Evolutionary conservation across 441 rosid genomes (phyloP), one percentile per base, ranked within the genome.

Genomic region (Gossypium davidsonii): DNA sequence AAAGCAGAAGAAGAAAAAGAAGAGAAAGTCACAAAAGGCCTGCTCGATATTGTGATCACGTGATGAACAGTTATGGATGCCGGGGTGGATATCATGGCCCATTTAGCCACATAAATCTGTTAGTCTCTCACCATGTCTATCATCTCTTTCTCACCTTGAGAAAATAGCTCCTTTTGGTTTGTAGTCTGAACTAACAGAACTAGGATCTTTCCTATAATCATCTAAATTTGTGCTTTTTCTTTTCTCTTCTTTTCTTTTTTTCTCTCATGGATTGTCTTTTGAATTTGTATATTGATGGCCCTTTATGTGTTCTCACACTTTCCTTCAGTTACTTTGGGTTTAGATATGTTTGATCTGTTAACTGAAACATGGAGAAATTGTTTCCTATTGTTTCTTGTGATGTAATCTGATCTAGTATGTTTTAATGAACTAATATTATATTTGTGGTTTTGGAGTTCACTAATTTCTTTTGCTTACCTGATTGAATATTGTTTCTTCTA

Each of bases 21-120:
- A 90, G 89, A 88, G 91, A 79, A 86, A 80, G 85, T 72, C 89
- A 44, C 94, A 84, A 14, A 86, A 81, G 84, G 83, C 82, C 10
- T 93, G 98, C 85, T 85, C 97, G 23, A 87, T 93, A 82, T 77
- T 91, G 81, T 93, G 89, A 91, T 83, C 70, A 34, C 0, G 21
- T 11, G 12, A 66, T 60, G 51, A 25, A 71, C 8, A 1, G 39
- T 44, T 15, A 6, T 63, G 44, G 53, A 23, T 39, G 70, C 25
- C 15, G 0, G 25, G 37, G 37, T 31, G 37, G 37, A 61, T 52
- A n/a, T 62, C 73, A 61, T 48, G 65, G 73, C 56, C 37, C 74
- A 28, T 39, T 69, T 76, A 76, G 80, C 73, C 78, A 61, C 57
- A 12, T 66, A 34, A 34, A 6, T 71, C n/a, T 14, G 61, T 34